Conservation (phyloP, 257 asterid species). For the Salvia hispanica region DNA sequence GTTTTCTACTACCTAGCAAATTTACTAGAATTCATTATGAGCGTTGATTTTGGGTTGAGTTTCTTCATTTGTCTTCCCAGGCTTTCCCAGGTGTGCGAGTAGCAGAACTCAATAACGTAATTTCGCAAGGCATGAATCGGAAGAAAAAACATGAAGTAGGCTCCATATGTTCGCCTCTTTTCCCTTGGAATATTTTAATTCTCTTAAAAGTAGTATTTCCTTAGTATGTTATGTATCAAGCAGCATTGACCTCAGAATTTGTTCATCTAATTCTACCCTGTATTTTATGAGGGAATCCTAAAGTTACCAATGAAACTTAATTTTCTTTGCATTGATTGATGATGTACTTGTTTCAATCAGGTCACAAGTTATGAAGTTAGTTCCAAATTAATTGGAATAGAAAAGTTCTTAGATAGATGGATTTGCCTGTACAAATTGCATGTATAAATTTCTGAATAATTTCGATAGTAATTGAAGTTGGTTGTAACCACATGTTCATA, state of each 20-base stretch:
- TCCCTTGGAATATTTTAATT: constrained; percentile 25
- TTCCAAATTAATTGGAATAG: neutral
- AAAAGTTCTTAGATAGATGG: neutral
- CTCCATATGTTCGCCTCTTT: constrained; percentile 21
- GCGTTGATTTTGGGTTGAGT: constrained; percentile 18
- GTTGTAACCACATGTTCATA: constrained; percentile 5
- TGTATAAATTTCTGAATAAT: constrained; percentile 3
- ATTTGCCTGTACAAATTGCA: neutral
- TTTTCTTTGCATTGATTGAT: constrained; percentile 18
- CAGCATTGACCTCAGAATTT: neutral
- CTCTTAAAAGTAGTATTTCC: constrained; percentile 22
- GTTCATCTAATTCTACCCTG: constrained; percentile 9
- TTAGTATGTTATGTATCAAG: constrained; percentile 12
- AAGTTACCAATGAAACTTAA: constrained; percentile 13
- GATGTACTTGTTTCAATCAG: constrained; percentile 18
- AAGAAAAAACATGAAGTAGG: constrained; percentile 96
- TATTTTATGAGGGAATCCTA: constrained; percentile 10
- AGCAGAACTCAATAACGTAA: constrained; percentile 60
- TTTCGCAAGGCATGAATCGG: constrained; percentile 89
- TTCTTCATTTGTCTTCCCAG: constrained; percentile 43
- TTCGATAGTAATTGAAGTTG: constrained; percentile 9
- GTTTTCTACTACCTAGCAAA: constrained; percentile 6
- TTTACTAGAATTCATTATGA: constrained; percentile 19
- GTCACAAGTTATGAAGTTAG: constrained; percentile 3
- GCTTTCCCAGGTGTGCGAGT: constrained; percentile 60